Evolutionary conservation across 2,329 filamentous ascomycete species (phyloP).

Genomic region (Cercospora sp.): DNA sequence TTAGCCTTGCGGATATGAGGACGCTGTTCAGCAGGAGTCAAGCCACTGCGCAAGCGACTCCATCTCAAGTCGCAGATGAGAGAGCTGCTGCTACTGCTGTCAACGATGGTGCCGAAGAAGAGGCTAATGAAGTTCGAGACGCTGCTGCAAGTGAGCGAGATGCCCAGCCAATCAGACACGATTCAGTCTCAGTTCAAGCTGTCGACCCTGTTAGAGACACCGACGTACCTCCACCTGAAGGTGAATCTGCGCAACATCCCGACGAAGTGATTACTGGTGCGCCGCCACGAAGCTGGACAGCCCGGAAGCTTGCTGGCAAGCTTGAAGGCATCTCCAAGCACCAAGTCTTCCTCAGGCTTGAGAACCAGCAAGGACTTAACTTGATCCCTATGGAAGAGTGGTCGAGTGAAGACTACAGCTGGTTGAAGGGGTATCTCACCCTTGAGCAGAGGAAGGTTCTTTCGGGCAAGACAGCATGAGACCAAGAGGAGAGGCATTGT

Average conservation of each 20-base stretch:
- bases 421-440: constrained; percentile 2
- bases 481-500: neutral
- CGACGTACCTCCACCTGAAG: neutral
- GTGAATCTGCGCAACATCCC: neutral
- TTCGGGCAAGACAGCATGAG: neutral
- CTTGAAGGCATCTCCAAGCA: constrained; percentile 4
- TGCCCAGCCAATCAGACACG: neutral
- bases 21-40: neutral
- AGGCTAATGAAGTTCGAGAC: neutral
- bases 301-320: neutral
- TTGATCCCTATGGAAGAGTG: neutral
- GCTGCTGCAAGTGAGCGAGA: neutral
- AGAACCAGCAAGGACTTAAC: neutral
- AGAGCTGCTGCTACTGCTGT: neutral
- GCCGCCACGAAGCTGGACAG: constrained; percentile 3
- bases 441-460: neutral
- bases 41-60: neutral
- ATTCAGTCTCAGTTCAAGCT: neutral
- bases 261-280: constrained; percentile 3
- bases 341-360: constrained; percentile 3
- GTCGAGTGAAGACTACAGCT: neutral
- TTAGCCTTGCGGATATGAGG: neutral
- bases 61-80: neutral
- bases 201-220: no score
- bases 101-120: neutral